Base-by-base conservation (phyloP, 805 yeast species). In the Sugiyamaella floridensis region DNA sequence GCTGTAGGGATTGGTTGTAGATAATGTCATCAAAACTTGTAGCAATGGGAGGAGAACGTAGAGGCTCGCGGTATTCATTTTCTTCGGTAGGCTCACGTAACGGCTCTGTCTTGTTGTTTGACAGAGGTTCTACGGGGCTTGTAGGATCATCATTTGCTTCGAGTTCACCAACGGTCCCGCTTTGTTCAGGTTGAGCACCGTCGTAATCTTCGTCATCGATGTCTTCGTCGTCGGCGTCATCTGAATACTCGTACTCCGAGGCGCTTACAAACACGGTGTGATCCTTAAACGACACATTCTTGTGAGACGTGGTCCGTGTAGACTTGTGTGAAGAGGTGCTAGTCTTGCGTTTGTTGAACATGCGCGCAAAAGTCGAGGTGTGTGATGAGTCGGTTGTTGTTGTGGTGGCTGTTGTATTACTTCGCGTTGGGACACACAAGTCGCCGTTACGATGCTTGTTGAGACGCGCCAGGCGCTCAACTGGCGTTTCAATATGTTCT, bases 361-460 rank as follows among this genome's bases (percentile, higher is more conserved):
- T 43, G 43, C 53, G 48, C 18, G 60, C 48, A 28, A 53, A 45
- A 40, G 55, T 40, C 41, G 15, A n/a, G 15, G 26, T n/a, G 41
- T 4, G 5, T 29, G 41, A 15, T 19, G 15, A 15, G 20, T n/a
- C 41, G 41, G 40, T n/a, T 18, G 40, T 16, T 4, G 40, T 4
- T 22, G 26, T 22, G 26, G 26, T 22, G 3, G 10, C 11, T 28
- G 26, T n/a, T 37, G 15, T 15, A 10, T 40, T 22, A 22, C 26
- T 22, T 22, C 26, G 26, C 26, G 44, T 40, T 6, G 54, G 55
- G 41, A 50, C 45, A 51, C 51, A 44, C 28, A 58, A 45, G 43
- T 85, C 88, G 67, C 88, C 96, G 69, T 92, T 92, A 60, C 88
- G 84, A 80, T 92, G 88, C 69, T 96, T 87, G 66, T 93, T 93